These are phyloP conservation scores for Pleurozium schreberi DNA, from an alignment of 225 moss, liverwort and hornwort species.

Conservation along the genomic window DNA sequence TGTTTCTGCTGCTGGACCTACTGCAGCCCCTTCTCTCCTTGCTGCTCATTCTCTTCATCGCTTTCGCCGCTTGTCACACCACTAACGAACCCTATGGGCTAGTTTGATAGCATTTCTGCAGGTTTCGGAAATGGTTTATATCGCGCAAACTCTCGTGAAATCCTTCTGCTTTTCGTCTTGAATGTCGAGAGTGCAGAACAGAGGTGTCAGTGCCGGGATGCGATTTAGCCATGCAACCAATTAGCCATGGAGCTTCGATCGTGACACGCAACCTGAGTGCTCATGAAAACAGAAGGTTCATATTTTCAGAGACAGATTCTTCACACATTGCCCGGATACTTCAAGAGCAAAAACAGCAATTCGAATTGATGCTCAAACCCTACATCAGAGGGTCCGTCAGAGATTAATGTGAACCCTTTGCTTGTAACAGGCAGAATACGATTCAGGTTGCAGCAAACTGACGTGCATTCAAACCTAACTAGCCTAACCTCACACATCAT, in stretches of 20 bases:
- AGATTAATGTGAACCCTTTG: background rate
- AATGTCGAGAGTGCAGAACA: background rate
- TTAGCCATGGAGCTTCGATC: background rate
- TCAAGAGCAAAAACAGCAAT: background rate
- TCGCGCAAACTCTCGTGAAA: background rate
- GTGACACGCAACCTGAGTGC: background rate
- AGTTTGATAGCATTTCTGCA: background rate
- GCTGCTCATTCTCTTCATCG: conserved; percentile 19
- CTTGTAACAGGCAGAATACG: background rate
- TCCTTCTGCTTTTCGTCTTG: background rate
- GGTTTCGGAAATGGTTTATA: background rate
- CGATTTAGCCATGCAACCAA: background rate
- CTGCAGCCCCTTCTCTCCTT: conserved; percentile 20
- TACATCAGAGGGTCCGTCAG: background rate
- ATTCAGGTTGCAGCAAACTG: background rate
- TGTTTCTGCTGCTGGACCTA: conserved; percentile 24
- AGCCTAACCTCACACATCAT: background rate
- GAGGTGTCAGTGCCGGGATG: background rate
- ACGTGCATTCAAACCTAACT: background rate
- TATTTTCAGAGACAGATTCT: background rate
- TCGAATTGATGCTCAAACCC: background rate
- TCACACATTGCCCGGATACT: background rate
- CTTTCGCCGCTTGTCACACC: conserved; percentile 12
- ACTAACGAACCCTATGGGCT: background rate
- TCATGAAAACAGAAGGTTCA: background rate